phyloP scores from a whole-genome alignment of 257 asterid genomes.

The Verbascum thapsus region DNA sequence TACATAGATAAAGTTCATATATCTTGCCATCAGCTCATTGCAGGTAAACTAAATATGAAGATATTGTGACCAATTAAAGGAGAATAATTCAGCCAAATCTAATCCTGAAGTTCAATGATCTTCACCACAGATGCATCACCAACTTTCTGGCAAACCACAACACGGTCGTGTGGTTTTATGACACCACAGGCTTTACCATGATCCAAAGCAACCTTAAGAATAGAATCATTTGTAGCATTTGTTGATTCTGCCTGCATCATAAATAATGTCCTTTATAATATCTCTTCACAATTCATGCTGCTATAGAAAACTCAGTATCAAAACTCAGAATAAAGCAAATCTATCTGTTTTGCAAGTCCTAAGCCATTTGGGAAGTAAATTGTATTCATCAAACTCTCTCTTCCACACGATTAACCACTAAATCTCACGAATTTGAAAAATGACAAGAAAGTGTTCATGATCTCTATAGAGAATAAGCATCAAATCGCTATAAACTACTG shows the following conservation, averaged over 20 bases:
- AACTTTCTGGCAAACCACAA: constrained; percentile 65
- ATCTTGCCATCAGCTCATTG: not conserved
- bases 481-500: too few species aligned
- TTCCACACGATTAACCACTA: too few species aligned
- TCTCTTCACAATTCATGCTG: not conserved
- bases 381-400: not conserved
- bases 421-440: too few species aligned
- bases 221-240: constrained; percentile 56
- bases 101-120: constrained; percentile 68
- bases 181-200: constrained; percentile 65
- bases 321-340: not conserved
- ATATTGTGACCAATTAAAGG: not conserved
- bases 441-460: too few species aligned
- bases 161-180: constrained; percentile 59
- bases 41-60: not conserved
- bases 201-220: constrained; percentile 60
- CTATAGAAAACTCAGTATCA: not conserved
- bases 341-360: not conserved
- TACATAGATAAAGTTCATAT: not conserved
- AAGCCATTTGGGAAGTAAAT: not conserved
- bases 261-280: not conserved
- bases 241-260: constrained; percentile 58
- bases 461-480: too few species aligned
- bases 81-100: not conserved
- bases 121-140: constrained; percentile 70